Evolutionary conservation across 1,284 basidiomycete species (phyloP), one percentile per base, ranked within the genome.

Genomic region (Fomitopsis schrenkii): DNA sequence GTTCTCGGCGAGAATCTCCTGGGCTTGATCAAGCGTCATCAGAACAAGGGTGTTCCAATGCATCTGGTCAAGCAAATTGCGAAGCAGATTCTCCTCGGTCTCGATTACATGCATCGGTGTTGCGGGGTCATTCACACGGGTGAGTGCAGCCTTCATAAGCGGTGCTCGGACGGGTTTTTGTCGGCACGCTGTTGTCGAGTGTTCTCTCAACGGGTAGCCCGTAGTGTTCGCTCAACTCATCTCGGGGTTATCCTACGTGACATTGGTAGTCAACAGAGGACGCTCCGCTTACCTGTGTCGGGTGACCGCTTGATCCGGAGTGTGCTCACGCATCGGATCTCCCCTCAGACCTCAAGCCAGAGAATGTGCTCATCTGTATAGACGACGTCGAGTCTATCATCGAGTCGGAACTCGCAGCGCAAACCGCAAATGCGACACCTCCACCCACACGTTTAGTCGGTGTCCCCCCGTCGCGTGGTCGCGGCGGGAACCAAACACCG

Each of bases 1-100:
- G 97, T 99, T 40, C 85, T 99, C 10, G 97, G 97, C 61, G 97
- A 99, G 79, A 98, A 98, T 74, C 80, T 99, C n/a, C 85, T 99
- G 0, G 96, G 96, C 2, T 85, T 99, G 68, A 98, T 98, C 84
- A 98, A 97, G 77, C 87, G 97, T 22, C 94, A 98, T 78, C 90
- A 93, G 77, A 91, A 91, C 75, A 93, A 94, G 68, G 97, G 97
- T 64, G 95, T 99, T 1, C 96, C 97, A 3, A 93, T 95, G 79
- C 89, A 84, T 63, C 83, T 99, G 68, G 95, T 98, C 67, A 93
- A 91, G 72, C 97, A 99, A 76, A 98, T 99, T 71, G 94, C 95
- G 45, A 98, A 98, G 75, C 97, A 98, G 76, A 90, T 98, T 45
- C 80, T 99, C 2, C 85, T 98, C 30, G 97, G 97, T 9, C 81